A percentile compares a stretch with the other conserved stretches of the same genome.
Conservation (phyloP, 2,329 filamentous ascomycete species). For the Colletotrichum sojae region DNA sequence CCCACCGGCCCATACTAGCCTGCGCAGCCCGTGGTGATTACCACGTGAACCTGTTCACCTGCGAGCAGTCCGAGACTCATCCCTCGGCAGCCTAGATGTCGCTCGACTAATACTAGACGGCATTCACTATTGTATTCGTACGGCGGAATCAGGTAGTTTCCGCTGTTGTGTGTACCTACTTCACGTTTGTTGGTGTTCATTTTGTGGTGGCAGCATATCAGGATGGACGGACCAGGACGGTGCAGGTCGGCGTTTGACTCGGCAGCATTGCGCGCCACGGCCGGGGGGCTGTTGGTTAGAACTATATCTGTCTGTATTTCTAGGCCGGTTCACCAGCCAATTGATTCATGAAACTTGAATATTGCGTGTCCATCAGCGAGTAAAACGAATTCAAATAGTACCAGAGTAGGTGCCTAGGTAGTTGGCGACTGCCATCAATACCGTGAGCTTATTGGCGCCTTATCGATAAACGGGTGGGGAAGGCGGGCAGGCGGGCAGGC, state of each 20-base stretch:
- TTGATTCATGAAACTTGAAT: conserved; percentile 25
- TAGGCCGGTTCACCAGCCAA: conserved; percentile 18
- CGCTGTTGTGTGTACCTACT: conserved; percentile 32
- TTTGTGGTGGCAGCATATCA: conserved; percentile 31
- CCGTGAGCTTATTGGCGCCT: neutral
- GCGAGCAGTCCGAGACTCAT: conserved; percentile 64
- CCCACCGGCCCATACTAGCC: conserved; percentile 91
- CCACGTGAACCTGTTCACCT: conserved; percentile 90
- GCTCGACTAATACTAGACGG: neutral
- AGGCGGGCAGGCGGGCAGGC: neutral
- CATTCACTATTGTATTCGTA: conserved; percentile 16
- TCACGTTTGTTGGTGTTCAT: conserved; percentile 24
- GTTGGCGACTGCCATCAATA: too few species aligned
- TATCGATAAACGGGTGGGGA: conserved; percentile 5
- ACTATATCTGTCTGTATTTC: conserved; percentile 13
- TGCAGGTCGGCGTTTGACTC: conserved; percentile 33
- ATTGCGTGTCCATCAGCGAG: too few species aligned
- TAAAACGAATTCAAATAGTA: too few species aligned
- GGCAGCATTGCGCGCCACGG: conserved; percentile 20
- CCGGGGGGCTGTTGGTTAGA: conserved; percentile 13
- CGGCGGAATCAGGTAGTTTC: neutral
- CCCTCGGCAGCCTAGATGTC: conserved; percentile 35
- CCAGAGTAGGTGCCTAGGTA: too few species aligned
- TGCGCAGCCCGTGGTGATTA: conserved; percentile 89
- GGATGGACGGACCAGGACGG: conserved; percentile 14